phyloP scores from a whole-genome alignment of 805 yeast species.

The Candida wancherniae region DNA sequence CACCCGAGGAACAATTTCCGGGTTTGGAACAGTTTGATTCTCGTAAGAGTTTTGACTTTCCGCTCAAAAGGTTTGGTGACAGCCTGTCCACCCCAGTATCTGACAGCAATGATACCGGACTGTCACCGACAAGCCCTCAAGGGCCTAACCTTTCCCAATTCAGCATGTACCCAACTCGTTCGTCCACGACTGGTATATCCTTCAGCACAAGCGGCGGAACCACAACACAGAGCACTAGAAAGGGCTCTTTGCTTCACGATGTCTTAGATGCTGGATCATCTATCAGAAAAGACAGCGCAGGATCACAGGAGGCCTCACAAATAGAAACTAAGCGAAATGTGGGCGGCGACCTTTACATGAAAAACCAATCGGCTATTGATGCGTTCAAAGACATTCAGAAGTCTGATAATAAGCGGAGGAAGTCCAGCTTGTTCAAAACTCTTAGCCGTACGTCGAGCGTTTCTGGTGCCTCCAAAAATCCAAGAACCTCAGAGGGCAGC shows the following conservation, averaged over 20 bases:
- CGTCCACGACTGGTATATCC: no score
- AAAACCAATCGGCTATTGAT: conserved; percentile 38
- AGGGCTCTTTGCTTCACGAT: conserved; percentile 22
- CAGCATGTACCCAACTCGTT: no score
- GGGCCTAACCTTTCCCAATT: no score
- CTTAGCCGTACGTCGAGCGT: conserved; percentile 8
- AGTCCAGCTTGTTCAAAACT: conserved; percentile 17
- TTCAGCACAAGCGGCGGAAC: no score
- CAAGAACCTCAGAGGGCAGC: conserved; percentile 3
- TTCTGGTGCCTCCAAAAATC: conserved; percentile 6
- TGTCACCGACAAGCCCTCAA: no score
- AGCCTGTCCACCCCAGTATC: no score
- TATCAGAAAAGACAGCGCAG: conserved; percentile 19
- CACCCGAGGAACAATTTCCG: no score
- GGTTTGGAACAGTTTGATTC: no score
- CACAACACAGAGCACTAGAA: conserved; percentile 2
- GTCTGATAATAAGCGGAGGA: conserved; percentile 36
- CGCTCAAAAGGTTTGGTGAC: no score
- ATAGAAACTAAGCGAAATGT: conserved; percentile 43
- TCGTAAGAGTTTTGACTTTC: no score
- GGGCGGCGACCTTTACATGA: conserved; percentile 40
- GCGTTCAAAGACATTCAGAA: conserved; percentile 41
- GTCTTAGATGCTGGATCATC: conserved; percentile 26
- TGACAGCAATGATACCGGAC: no score
- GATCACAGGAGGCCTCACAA: conserved; percentile 36